Conservation (phyloP, 768 basidiomycete species). For the Pleurotus tuoliensis region DNA sequence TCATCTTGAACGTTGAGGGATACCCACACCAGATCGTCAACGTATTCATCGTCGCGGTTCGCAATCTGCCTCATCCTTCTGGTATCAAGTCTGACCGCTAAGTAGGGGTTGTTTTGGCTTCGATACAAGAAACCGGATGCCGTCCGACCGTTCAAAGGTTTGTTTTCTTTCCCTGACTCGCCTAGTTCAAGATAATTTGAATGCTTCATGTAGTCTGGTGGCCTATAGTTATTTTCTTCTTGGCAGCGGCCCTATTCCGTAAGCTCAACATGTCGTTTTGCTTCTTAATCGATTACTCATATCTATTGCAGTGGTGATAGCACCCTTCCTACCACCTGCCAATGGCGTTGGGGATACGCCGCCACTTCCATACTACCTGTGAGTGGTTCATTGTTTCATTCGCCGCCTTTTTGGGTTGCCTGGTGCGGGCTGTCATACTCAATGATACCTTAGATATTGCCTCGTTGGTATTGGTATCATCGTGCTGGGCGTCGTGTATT, state of each 20-base stretch:
- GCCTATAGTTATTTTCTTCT: constrained; percentile 52
- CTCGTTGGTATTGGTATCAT: constrained; percentile 50
- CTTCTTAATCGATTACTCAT: neutral
- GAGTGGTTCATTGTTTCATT: neutral
- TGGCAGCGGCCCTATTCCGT: constrained; percentile 49
- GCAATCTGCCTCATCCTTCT: constrained; percentile 10
- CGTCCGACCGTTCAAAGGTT: constrained; percentile 51
- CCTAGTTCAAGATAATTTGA: neutral
- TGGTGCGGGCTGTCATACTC: neutral
- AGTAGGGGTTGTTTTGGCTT: constrained; percentile 52
- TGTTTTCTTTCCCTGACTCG: neutral
- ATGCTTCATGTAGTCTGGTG: constrained; percentile 41
- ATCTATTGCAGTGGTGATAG: constrained; percentile 39
- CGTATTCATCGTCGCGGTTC: constrained; percentile 51
- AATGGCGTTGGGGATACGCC: constrained; percentile 57
- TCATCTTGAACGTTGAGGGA: constrained; percentile 55
- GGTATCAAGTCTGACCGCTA: neutral
- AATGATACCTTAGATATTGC: constrained; percentile 36
- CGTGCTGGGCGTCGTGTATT: constrained; percentile 44
- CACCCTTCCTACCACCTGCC: constrained; percentile 51
- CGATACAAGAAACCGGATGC: constrained; percentile 45
- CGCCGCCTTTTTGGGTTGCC: neutral
- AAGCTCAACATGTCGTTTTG: constrained; percentile 15
- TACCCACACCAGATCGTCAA: constrained; percentile 55
- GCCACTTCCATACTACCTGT: constrained; percentile 57